A percentile compares a stretch with the other conserved stretches of the same genome.
Evolutionary conservation across 1,139 yeast genomes (phyloP).

Genomic region (Arxiozyma heterogenica): DNA sequence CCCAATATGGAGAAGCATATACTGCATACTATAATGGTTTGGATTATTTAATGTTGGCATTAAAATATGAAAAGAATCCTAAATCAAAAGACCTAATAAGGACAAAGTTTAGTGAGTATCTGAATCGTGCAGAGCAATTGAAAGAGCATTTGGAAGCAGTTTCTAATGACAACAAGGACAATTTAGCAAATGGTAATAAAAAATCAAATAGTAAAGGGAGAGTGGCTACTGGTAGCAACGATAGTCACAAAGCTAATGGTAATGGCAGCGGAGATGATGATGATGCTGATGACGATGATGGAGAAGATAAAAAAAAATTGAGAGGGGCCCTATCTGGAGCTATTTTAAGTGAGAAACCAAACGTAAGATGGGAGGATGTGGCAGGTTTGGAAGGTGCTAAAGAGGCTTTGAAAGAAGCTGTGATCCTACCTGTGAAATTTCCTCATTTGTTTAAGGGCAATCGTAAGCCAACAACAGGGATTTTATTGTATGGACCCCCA

Average conservation of each 20-base stretch:
- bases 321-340: slow-evolving; percentile 91
- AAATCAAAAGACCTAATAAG: slow-evolving; percentile 82
- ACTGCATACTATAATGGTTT: slow-evolving; percentile 86
- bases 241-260: slow-evolving; percentile 8
- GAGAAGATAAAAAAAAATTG: slow-evolving; percentile 76
- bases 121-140: slow-evolving; percentile 87
- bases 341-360: slow-evolving; percentile 83
- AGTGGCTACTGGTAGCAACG: not conserved
- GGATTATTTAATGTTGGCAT: slow-evolving; percentile 90
- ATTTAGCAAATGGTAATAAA: slow-evolving; percentile 29
- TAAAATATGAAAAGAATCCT: slow-evolving; percentile 90
- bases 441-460: slow-evolving; percentile 93
- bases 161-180: slow-evolving; percentile 31
- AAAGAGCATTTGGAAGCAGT: slow-evolving; percentile 78
- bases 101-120: slow-evolving; percentile 82
- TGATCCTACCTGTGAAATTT: slow-evolving; percentile 84
- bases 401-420: slow-evolving; percentile 95
- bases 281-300: slow-evolving; percentile 73
- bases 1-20: slow-evolving; percentile 89
- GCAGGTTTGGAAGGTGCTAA: slow-evolving; percentile 95
- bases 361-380: slow-evolving; percentile 89
- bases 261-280: slow-evolving; percentile 56
- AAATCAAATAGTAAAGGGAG: not conserved
- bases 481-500: slow-evolving; percentile 91
- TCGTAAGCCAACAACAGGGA: slow-evolving; percentile 88